Evolutionary conservation across 345 rosid genomes (phyloP).

Genomic region (Hypericum perforatum): DNA sequence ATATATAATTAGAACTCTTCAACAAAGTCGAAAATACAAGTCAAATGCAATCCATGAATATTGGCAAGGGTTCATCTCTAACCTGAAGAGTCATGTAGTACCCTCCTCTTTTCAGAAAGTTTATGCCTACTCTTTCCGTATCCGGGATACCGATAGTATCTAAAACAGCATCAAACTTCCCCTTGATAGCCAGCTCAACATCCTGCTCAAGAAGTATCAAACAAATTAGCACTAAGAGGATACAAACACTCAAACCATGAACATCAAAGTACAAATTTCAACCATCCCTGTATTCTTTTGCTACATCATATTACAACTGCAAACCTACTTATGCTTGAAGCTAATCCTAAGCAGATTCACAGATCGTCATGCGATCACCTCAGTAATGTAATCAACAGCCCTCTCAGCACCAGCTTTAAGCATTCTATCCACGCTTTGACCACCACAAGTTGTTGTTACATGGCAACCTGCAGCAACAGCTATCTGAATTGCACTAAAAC

Average conservation of each 20-base stretch:
- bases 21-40: too few species aligned
- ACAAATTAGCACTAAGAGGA: slow-evolving; percentile 3
- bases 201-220: slow-evolving; percentile 36
- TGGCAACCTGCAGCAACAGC: slow-evolving; percentile 69
- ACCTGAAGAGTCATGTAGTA: slow-evolving; percentile 95
- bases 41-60: too few species aligned
- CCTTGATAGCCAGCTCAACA: slow-evolving; percentile 65
- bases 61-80: slow-evolving; percentile 2
- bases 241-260: background rate
- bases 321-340: too few species aligned
- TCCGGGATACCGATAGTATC: slow-evolving; percentile 91
- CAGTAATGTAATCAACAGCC: slow-evolving; percentile 77
- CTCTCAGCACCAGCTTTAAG: slow-evolving; percentile 76
- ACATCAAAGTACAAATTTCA: background rate
- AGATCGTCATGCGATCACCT: slow-evolving; percentile 31
- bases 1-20: slow-evolving; percentile 1
- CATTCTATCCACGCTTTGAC: slow-evolving; percentile 48
- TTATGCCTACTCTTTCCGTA: slow-evolving; percentile 71
- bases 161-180: slow-evolving; percentile 81
- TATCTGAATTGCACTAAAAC: slow-evolving; percentile 85
- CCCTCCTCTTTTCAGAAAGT: slow-evolving; percentile 73
- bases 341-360: slow-evolving; percentile 2
- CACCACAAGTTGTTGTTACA: slow-evolving; percentile 73
- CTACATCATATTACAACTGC: background rate
- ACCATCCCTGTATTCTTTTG: slow-evolving; percentile 3